Base-by-base conservation (phyloP, 2,329 filamentous ascomycete species). In the Emergomyces orientalis region DNA sequence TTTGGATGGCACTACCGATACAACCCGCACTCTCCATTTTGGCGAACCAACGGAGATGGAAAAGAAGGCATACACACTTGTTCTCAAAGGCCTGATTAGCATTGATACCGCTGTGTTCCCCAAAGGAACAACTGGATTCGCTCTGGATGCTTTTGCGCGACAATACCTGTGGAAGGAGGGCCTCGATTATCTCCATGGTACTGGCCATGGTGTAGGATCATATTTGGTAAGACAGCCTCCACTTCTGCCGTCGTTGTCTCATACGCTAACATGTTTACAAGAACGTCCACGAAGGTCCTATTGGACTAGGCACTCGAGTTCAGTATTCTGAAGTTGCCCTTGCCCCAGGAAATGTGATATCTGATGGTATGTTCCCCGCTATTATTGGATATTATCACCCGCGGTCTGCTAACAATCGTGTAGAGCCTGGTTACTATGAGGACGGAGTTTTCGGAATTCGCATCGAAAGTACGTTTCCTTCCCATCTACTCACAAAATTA, bases 201-300 rank as follows among this genome's bases (percentile, higher is more conserved):
- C 94, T 4, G 94, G 94, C 11, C 94, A 99, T 73, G 94, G 94
- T 52, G 89, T 99, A 43, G 94, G 94, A 34, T 96, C 91, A 1
- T 99, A 88, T 76, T 79, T 99, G 68, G 78, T 79, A 72, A 68
- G 64, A 45, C 22, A 22, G 5, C 59, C 43, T 34, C 19, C 17
- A 49, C 37, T 13, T 13, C 14, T 64, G 8, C 34, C 8, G 34
- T 9, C 5, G 11, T 19, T n/a, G 17, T 43, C 4, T 25, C 45
- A 58, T 64, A 30, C 3, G 54, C 65, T 71, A 69, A 73, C 63
- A 39, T 32, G 56, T 25, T 39, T 39, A 52, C 2, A 61, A 80
- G 71, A 99, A 99, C 68, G 94, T 99, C 0, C 94, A 99, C 73
- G 94, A 99, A 77, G 94, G 94, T 0, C 94, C 94, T 1, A 96